Evolutionary conservation across 129 eudicot species (phyloP).

Genomic region (Flaveria bidentis): DNA sequence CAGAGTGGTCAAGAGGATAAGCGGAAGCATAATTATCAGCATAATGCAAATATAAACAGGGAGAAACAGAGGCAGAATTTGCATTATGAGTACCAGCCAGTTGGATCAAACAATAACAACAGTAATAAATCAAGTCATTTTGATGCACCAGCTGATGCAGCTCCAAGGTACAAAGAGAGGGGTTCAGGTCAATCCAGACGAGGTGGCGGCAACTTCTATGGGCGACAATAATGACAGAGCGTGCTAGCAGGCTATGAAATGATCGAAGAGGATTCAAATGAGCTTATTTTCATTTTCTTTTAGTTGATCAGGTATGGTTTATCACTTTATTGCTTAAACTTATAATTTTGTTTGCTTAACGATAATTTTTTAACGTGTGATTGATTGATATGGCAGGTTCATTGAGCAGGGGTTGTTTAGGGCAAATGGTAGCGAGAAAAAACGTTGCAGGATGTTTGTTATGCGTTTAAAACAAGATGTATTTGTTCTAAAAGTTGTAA

Average conservation of each 20-base stretch:
- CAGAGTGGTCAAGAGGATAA: conserved; percentile 52
- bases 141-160: conserved; percentile 52
- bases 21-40: conserved; percentile 38
- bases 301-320: conserved; percentile 34
- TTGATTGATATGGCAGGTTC: conserved; percentile 17
- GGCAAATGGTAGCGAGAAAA: conserved; percentile 27
- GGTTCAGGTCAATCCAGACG: conserved; percentile 62
- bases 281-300: conserved; percentile 20
- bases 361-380: neutral
- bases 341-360: neutral
- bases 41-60: conserved; percentile 39
- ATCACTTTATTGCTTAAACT: neutral
- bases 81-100: conserved; percentile 90
- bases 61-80: conserved; percentile 64
- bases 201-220: conserved; percentile 67
- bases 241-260: conserved; percentile 26
- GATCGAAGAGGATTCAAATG: conserved; percentile 28
- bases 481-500: conserved; percentile 29
- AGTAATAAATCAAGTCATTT: conserved; percentile 35
- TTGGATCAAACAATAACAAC: conserved; percentile 51
- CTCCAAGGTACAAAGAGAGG: conserved; percentile 50
- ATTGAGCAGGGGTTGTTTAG: conserved; percentile 24
- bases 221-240: conserved; percentile 47
- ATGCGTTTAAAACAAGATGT: conserved; percentile 23
- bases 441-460: conserved; percentile 28